Conservation (phyloP, 1,139 yeast species). For the Wickerhamomyces sp. region DNA sequence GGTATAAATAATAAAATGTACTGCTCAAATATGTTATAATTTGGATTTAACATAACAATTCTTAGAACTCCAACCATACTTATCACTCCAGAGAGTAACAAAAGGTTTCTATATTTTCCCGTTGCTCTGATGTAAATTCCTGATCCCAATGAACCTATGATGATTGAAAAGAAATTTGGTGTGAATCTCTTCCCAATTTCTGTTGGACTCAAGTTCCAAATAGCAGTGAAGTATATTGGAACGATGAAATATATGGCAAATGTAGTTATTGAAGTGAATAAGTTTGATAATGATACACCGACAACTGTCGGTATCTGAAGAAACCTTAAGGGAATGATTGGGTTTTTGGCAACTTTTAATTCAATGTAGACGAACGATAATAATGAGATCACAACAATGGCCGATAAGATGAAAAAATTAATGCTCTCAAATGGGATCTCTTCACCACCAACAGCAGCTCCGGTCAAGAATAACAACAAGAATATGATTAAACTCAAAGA, state of each 20-base stretch:
- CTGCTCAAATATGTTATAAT: conserved; percentile 31
- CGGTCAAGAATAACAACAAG: conserved; percentile 49
- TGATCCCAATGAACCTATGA: conserved; percentile 63
- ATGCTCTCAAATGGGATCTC: conserved; percentile 36
- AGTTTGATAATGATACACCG: conserved; percentile 62
- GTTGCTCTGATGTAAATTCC: conserved; percentile 67
- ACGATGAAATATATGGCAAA: conserved; percentile 55
- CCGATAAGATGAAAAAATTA: conserved; percentile 18
- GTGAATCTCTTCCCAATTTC: conserved; percentile 58
- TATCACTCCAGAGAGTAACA: conserved; percentile 39
- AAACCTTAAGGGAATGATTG: conserved; percentile 59
- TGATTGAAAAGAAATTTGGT: conserved; percentile 66
- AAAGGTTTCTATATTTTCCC: conserved; percentile 57
- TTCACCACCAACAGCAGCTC: conserved; percentile 67
- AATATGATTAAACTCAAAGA: conserved; percentile 54
- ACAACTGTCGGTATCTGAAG: conserved; percentile 53
- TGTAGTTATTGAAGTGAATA: conserved; percentile 48
- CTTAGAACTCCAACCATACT: conserved; percentile 43
- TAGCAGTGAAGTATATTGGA: conserved; percentile 61
- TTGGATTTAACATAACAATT: conserved; percentile 32
- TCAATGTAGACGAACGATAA: conserved; percentile 47
- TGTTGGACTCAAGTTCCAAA: conserved; percentile 49
- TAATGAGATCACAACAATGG: conserved; percentile 25
- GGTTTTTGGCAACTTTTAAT: conserved; percentile 47
- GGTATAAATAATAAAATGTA: conserved; percentile 34